phyloP scores from a whole-genome alignment of 331 rosid species.

The Quercus tomentella region DNA sequence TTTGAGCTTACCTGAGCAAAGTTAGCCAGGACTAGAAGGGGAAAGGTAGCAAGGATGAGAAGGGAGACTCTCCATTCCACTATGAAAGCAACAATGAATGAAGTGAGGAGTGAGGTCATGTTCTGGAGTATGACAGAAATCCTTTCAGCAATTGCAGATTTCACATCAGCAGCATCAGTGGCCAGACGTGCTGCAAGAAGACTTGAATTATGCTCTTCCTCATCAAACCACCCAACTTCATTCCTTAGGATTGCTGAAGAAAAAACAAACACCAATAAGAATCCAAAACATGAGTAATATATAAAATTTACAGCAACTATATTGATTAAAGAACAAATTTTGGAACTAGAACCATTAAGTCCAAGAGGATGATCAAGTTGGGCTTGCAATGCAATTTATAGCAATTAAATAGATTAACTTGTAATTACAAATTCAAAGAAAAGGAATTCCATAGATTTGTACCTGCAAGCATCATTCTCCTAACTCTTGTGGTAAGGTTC shows the following conservation, averaged over 20 bases:
- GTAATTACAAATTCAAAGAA: neutral
- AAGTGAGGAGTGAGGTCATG: conserved; percentile 97
- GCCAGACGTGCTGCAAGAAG: conserved; percentile 81
- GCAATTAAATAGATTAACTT: neutral
- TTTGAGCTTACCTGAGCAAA: conserved; percentile 79
- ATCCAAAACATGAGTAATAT: neutral
- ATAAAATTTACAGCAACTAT: neutral
- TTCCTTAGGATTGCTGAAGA: conserved; percentile 82
- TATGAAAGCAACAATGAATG: conserved; percentile 95
- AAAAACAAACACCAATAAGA: neutral
- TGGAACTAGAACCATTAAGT: neutral
- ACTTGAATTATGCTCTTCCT: conserved; percentile 98
- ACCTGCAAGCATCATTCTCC: conserved; percentile 99
- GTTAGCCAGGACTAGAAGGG: conserved; percentile 94
- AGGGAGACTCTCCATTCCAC: conserved; percentile 99
- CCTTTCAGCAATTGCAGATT: conserved; percentile 96
- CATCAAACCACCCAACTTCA: conserved; percentile 99
- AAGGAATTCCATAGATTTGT: neutral
- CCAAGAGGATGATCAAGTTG: neutral
- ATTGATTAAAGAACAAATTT: neutral
- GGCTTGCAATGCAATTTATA: neutral
- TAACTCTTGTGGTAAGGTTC: conserved; percentile 96
- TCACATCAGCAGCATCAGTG: conserved; percentile 96
- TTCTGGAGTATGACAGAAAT: conserved; percentile 91
- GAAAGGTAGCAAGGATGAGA: conserved; percentile 85